Evolutionary conservation across 2,329 filamentous ascomycete species (phyloP).

Genomic region (Pestalotiopsis sp.): DNA sequence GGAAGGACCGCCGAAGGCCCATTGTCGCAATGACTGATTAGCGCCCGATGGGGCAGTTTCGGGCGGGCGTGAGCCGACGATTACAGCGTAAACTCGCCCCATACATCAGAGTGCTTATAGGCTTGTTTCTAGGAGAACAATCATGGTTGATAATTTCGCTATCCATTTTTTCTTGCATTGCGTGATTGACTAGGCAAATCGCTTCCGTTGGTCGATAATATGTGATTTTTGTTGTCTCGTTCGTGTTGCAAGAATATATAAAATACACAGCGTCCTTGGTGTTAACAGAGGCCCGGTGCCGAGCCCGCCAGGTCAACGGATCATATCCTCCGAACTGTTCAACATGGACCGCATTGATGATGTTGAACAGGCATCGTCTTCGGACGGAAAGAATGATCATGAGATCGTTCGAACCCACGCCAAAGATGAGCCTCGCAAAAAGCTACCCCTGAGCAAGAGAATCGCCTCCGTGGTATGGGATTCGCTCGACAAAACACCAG

Average conservation of each 20-base stretch:
- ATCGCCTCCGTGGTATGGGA: conserved; percentile 32
- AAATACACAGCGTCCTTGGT: neutral
- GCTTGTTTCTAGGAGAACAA: neutral
- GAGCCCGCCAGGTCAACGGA: neutral
- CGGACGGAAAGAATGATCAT: neutral
- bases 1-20: neutral
- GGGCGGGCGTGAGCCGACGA: neutral
- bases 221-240: neutral
- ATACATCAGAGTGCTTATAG: neutral
- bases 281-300: neutral
- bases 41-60: neutral
- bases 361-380: neutral
- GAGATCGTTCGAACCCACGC: neutral
- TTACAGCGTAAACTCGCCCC: neutral
- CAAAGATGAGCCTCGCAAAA: neutral
- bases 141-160: neutral
- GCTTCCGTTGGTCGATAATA: neutral
- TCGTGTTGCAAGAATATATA: neutral
- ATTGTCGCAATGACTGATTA: neutral
- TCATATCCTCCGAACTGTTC: neutral
- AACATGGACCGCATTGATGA: neutral
- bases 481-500: conserved; percentile 33
- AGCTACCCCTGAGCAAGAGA: neutral
- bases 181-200: neutral
- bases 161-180: neutral